A percentile compares a stretch with the other conserved stretches of the same genome.
These are phyloP conservation scores for Nicotiana noctiflora DNA, from an alignment of 257 asterid genomes.

Conservation along the genomic window DNA sequence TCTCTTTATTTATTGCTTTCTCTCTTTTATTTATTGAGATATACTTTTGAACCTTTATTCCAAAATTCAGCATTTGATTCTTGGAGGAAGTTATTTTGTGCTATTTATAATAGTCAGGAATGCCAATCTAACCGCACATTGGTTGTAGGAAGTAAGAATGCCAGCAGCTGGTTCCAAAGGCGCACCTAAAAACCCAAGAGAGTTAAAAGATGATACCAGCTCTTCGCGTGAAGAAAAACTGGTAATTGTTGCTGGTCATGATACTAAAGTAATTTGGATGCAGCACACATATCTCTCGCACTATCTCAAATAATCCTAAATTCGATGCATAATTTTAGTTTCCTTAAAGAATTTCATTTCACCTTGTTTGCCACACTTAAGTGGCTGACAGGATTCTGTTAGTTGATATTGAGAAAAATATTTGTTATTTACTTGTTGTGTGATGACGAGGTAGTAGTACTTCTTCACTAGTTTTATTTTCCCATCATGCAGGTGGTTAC, in stretches of 20 bases:
- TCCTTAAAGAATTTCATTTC: not conserved
- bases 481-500: slow-evolving; percentile 47
- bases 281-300: not conserved
- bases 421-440: not conserved
- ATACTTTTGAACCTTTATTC: slow-evolving; percentile 2
- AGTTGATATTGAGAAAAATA: not conserved
- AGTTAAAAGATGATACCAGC: slow-evolving; percentile 72
- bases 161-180: slow-evolving; percentile 92
- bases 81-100: not conserved
- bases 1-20: not conserved
- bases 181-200: slow-evolving; percentile 68
- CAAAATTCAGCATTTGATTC: not conserved
- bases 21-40: slow-evolving; percentile 3
- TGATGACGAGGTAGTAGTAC: not conserved
- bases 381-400: not conserved
- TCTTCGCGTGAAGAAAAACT: slow-evolving; percentile 88
- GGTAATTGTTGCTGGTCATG: slow-evolving; percentile 29
- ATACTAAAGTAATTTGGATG: slow-evolving; percentile 6
- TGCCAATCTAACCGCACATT: slow-evolving; percentile 20
- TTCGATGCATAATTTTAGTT: not conserved
- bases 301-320: not conserved
- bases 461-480: slow-evolving; percentile 3
- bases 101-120: not conserved
- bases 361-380: not conserved
- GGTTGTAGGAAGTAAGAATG: slow-evolving; percentile 85